Evolutionary conservation across 805 yeast species (phyloP), one percentile per base, ranked within the genome.

Genomic region (Metschnikowia borealis): DNA sequence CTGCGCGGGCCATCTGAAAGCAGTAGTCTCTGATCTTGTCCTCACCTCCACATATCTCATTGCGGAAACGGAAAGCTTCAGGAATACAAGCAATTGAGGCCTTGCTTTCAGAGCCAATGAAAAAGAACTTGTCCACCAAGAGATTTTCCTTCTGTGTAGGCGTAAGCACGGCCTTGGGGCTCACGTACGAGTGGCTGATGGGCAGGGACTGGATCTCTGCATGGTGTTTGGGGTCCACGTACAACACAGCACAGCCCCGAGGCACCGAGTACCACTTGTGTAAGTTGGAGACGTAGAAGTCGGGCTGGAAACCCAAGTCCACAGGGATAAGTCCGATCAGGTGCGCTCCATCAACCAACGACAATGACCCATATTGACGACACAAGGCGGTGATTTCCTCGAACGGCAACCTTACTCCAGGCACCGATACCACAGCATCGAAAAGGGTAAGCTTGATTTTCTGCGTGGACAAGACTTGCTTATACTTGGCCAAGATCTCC

Each of bases 281-380:
- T 17, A 85, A 67, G 58, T 85, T 86, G 18, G 84, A 66, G 21
- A 77, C 71, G 60, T 73, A 78, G 61, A 83, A 85, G 58, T 84
- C 89, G 0, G 89, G 87, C 43, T 71, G 54, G 21, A 78, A 54
- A 11, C 62, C 64, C 34, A 82, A 55, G 42, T 73, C 67, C n/a
- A 79, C 48, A 8, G 77, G 75, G 31, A 79, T 57, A 48, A 74
- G 65, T 0, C 92, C 92, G 34, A 81, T 71, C 1, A 81, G 78
- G 60, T 86, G 92, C 5, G 91, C 92, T 13, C 86, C 92, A 62
- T 86, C 92, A 23, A 86, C 75, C 39, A 83, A 64, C 3, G 87
- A 79, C 42, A 82, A 53, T 4, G 80, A 78, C 13, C 66, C 63
- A 44, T 79, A 64, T 45, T 76, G 63, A 13, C 66, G 62, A 54